A percentile compares a stretch with the other conserved stretches of the same genome.
These are phyloP conservation scores for Umbelopsis vinacea DNA, from an alignment of 192 early-diverging fungal genomes.

Conservation along the genomic window DNA sequence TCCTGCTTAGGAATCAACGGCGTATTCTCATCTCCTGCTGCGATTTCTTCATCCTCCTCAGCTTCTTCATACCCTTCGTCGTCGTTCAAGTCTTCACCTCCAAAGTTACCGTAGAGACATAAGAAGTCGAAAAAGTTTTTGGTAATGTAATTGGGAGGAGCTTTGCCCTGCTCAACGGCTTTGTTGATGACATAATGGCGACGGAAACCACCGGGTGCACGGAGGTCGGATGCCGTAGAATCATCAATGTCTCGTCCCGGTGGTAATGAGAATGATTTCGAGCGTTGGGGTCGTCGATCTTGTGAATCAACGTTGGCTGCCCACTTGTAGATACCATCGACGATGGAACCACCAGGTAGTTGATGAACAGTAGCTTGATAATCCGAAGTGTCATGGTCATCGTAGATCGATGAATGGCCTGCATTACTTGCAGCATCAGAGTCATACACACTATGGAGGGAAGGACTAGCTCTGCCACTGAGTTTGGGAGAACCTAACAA, in stretches of 20 bases:
- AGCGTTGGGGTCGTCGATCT: slow-evolving; percentile 26
- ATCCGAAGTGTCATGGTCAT: neutral
- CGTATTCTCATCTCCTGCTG: slow-evolving; percentile 3
- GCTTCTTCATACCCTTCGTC: slow-evolving; percentile 51
- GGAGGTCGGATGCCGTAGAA: slow-evolving; percentile 51
- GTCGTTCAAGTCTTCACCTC: slow-evolving; percentile 87
- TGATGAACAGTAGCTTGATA: slow-evolving; percentile 32
- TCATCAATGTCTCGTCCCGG: slow-evolving; percentile 49
- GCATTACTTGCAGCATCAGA: neutral
- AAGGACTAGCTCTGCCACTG: neutral
- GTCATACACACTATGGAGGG: neutral
- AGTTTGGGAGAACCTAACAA: slow-evolving; percentile 28
- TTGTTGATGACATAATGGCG: slow-evolving; percentile 83
- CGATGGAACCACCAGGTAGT: slow-evolving; percentile 78
- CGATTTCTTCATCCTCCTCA: slow-evolving; percentile 36
- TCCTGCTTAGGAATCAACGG: neutral
- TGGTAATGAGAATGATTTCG: slow-evolving; percentile 56
- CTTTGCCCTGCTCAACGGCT: slow-evolving; percentile 70
- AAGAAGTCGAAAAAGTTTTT: slow-evolving; percentile 95
- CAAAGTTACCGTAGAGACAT: slow-evolving; percentile 91
- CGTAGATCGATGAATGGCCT: neutral
- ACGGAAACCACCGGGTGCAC: slow-evolving; percentile 86
- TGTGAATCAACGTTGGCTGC: slow-evolving; percentile 68
- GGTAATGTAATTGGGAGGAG: slow-evolving; percentile 80
- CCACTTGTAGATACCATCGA: slow-evolving; percentile 92